Evolutionary conservation across 2,329 filamentous ascomycete genomes (phyloP).

Genomic region (Colletotrichum tropicale): DNA sequence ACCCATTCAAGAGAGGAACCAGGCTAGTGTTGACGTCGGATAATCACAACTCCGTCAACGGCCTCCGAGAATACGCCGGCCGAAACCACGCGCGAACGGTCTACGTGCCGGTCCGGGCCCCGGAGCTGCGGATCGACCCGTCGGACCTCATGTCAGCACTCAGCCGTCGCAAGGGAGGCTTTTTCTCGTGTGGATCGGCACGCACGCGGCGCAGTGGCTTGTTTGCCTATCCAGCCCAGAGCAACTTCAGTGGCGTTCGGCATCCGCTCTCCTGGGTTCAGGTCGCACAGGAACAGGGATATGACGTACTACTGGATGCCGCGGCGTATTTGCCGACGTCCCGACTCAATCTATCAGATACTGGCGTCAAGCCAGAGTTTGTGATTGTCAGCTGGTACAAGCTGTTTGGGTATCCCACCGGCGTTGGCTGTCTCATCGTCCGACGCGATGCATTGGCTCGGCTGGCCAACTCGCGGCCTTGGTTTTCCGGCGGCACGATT

Average conservation of each 20-base stretch:
- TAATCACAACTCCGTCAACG: conserved; percentile 48
- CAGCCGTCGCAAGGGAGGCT: background rate
- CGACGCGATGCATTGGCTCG: conserved; percentile 32
- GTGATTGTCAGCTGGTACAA: conserved; percentile 46
- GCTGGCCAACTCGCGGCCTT: conserved; percentile 35
- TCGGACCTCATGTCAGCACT: conserved; percentile 28
- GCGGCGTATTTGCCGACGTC: conserved; percentile 43
- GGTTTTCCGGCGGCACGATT: conserved; percentile 45
- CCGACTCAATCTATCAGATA: conserved; percentile 33
- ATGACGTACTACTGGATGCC: conserved; percentile 44
- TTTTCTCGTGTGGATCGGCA: background rate
- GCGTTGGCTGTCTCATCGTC: conserved; percentile 43
- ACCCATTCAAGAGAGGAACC: conserved; percentile 31
- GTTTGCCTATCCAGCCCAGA: conserved; percentile 51
- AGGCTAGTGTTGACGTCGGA: conserved; percentile 40
- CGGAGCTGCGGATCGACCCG: conserved; percentile 33
- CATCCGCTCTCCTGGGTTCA: conserved; percentile 42
- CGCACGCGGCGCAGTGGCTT: conserved; percentile 28
- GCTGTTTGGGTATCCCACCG: conserved; percentile 45
- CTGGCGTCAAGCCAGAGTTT: conserved; percentile 39
- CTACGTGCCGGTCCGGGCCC: conserved; percentile 32
- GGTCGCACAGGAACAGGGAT: conserved; percentile 38
- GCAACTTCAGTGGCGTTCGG: conserved; percentile 47
- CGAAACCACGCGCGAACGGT: conserved; percentile 25
- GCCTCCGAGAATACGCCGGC: conserved; percentile 39